phyloP scores from a whole-genome alignment of 257 asterid species.

The Ligustrum vulgare region DNA sequence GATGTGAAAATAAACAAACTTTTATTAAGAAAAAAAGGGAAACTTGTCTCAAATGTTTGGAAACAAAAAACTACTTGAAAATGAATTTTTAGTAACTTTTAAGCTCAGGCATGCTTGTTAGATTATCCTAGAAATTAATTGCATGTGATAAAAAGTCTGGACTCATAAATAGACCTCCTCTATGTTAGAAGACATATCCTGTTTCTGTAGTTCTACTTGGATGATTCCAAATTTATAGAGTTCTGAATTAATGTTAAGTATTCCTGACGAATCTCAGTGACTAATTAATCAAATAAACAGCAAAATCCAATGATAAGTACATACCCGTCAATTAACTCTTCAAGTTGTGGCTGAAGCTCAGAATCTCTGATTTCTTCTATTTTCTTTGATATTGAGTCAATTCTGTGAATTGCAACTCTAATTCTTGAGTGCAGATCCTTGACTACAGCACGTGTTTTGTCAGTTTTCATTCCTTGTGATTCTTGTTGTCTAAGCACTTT shows the following conservation, averaged over 20 bases:
- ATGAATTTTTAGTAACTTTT: no score
- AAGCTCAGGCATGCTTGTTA: neutral
- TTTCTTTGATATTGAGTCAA: constrained; percentile 74
- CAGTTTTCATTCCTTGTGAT: constrained; percentile 63
- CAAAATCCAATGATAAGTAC: constrained; percentile 19
- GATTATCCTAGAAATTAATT: neutral
- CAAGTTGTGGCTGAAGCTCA: constrained; percentile 95
- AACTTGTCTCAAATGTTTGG: neutral
- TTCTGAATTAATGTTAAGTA: neutral
- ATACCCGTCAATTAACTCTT: constrained; percentile 94
- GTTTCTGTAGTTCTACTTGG: neutral
- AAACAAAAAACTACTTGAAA: neutral
- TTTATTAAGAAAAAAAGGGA: neutral
- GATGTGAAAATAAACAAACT: neutral
- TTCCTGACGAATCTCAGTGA: neutral
- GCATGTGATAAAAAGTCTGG: neutral
- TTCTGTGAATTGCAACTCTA: constrained; percentile 85
- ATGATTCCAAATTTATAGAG: neutral
- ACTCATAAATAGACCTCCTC: neutral
- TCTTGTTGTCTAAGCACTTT: constrained; percentile 77
- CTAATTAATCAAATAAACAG: constrained; percentile 12
- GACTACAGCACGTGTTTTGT: constrained; percentile 84
- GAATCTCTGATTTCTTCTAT: constrained; percentile 86
- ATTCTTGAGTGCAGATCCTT: constrained; percentile 92
- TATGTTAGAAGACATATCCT: neutral